Percentiles rank a stretch among this genome's conserved stretches.
These are phyloP conservation scores for Colletotrichum noveboracense DNA, from an alignment of 2,329 filamentous ascomycete species.

Conservation along the genomic window DNA sequence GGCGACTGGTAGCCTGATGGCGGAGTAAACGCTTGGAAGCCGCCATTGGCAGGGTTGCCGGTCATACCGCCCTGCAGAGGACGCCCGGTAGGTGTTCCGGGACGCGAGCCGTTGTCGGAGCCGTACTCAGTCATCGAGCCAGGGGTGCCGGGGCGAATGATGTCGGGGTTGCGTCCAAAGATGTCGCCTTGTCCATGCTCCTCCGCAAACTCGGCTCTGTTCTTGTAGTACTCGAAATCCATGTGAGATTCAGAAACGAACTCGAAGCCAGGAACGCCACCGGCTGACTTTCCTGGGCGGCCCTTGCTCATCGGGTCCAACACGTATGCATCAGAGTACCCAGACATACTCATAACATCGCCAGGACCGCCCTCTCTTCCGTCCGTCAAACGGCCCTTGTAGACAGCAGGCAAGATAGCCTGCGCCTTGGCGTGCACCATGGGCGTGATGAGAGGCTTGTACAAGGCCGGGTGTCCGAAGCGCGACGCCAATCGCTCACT, in stretches of 20 bases:
- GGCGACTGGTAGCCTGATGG: conserved; percentile 26
- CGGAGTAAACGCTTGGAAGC: conserved; percentile 14
- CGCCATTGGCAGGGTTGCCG: conserved; percentile 22
- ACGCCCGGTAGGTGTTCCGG: conserved; percentile 52
- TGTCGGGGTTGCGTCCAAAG: conserved; percentile 64
- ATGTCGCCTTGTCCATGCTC: conserved; percentile 82
- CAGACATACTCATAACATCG: conserved; percentile 64
- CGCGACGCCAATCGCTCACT: conserved; percentile 75
- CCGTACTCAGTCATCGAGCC: conserved; percentile 50
- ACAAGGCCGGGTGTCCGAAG: conserved; percentile 91
- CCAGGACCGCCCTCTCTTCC: conserved; percentile 64
- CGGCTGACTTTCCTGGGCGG: conserved; percentile 50
- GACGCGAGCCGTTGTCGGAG: conserved; percentile 50
- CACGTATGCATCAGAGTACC: conserved; percentile 82
- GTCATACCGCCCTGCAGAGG: conserved; percentile 36
- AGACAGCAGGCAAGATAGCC: conserved; percentile 84
- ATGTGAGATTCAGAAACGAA: conserved; percentile 85
- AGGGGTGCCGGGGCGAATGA: conserved; percentile 67
- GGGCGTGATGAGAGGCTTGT: conserved; percentile 86
- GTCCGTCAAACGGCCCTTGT: conserved; percentile 78
- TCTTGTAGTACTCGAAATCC: conserved; percentile 92
- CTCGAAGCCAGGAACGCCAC: conserved; percentile 76
- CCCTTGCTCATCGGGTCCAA: conserved; percentile 77
- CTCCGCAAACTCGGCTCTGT: conserved; percentile 84
- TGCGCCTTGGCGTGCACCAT: conserved; percentile 95